Evolutionary conservation across 2,329 filamentous ascomycete genomes (phyloP), one percentile per base, ranked within the genome.

Genomic region (Trichoderma arundinaceum): DNA sequence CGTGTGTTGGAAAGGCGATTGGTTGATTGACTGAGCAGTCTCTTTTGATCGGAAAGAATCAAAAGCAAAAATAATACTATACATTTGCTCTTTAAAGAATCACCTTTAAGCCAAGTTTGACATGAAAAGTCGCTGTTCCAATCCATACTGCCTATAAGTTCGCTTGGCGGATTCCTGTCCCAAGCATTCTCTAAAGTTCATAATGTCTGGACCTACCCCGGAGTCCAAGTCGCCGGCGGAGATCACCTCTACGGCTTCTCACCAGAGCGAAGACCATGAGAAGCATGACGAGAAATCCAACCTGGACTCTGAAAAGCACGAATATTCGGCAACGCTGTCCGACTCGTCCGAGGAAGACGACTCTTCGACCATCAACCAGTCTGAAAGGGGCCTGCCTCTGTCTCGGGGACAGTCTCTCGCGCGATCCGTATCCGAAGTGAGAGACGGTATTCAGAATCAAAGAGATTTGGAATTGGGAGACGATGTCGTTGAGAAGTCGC

Each of bases 361-460:
- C 13, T 43, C 48, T 4, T 62, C 59, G 1, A 38, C 43, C 19
- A 58, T 57, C 15, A n/a, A 43, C 19, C 19, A 6, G 1, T 41
- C 62, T 5, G 48, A 48, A 22, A 17, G 28, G 2, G 41, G 13
- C 10, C n/a, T 22, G 33, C 7, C 35, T 17, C 46, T 33, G n/a
- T 33, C 46, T 15, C 39, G 15, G 12, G 48, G 33, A 2, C 46
- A 56, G 17, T 46, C 46, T 2, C 66, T 78, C 4, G 76, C 77
- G 4, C 72, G 74, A 56, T 76, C 74, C 33, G 71, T 79, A 7
- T 78, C 78, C 1, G 78, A 80, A 58, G 73, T 79, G 7, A 73
- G 76, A 33, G 79, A 81, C 68, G 79, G 77, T 38, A 77, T 81
- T 64, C 71, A 72, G 54, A 78, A 74, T 48, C 73, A 74, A 44